Conservation (phyloP, 495 filamentous ascomycete species). For the Neurospora terricola region DNA sequence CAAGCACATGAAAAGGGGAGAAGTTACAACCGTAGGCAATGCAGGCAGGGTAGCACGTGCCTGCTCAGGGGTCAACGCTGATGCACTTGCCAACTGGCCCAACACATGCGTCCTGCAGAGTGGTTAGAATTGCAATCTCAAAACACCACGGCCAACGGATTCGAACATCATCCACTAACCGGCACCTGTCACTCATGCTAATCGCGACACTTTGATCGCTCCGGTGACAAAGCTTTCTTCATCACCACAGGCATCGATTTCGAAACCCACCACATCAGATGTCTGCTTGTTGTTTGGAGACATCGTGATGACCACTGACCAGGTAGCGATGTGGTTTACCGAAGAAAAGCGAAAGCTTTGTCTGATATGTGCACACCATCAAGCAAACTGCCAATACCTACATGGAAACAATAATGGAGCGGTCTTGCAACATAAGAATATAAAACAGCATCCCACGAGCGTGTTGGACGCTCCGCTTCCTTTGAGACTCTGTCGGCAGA, state of each 20-base stretch:
- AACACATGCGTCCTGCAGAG: neutral
- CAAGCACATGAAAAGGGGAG: too few species aligned
- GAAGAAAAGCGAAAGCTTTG: neutral
- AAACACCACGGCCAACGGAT: neutral
- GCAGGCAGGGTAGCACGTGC: too few species aligned
- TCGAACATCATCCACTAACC: neutral
- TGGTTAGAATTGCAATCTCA: neutral
- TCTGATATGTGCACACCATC: neutral
- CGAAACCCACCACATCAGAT: too few species aligned
- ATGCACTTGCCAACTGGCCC: too few species aligned
- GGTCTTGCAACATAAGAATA: neutral
- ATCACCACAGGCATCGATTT: neutral
- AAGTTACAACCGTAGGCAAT: too few species aligned
- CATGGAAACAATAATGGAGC: too few species aligned
- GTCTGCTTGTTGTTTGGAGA: neutral
- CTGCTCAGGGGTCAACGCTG: too few species aligned
- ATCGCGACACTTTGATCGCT: neutral
- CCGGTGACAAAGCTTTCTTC: neutral
- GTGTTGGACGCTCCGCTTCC: neutral
- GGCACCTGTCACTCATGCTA: neutral
- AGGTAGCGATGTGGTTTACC: neutral
- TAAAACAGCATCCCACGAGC: neutral
- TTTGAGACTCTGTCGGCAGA: neutral
- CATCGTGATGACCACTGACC: neutral
- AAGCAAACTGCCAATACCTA: neutral